phyloP scores from a whole-genome alignment of 805 yeast species.

The Suhomyces vadensis region DNA sequence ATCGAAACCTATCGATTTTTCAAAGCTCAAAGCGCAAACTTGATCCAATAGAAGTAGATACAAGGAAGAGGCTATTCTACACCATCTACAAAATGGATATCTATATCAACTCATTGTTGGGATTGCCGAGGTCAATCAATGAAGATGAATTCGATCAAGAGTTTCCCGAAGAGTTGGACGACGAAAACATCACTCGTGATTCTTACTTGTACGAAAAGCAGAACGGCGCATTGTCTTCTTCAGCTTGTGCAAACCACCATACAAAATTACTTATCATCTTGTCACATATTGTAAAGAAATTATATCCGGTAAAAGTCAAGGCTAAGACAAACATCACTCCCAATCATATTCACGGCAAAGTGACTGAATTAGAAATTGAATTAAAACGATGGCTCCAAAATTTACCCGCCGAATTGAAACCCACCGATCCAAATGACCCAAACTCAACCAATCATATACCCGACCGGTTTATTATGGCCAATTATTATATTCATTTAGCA shows the following conservation, averaged over 20 bases:
- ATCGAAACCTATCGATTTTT: slow-evolving; percentile 59
- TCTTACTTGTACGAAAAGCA: slow-evolving; percentile 51
- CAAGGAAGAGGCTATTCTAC: slow-evolving; percentile 83
- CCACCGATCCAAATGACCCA: slow-evolving; percentile 57
- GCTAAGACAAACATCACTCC: slow-evolving; percentile 22
- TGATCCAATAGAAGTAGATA: slow-evolving; percentile 79
- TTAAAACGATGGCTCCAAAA: slow-evolving; percentile 70
- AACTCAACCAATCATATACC: slow-evolving; percentile 34
- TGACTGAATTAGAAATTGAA: slow-evolving; percentile 65
- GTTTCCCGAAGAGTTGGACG: slow-evolving; percentile 81
- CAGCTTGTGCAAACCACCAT: slow-evolving; percentile 84
- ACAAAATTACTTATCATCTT: slow-evolving; percentile 71
- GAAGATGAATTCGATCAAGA: slow-evolving; percentile 87
- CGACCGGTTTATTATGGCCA: slow-evolving; percentile 66
- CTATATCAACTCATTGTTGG: slow-evolving; percentile 83
- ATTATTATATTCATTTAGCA: slow-evolving; percentile 68
- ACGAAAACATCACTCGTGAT: slow-evolving; percentile 75
- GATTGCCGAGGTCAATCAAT: slow-evolving; percentile 74
- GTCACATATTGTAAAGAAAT: slow-evolving; percentile 65
- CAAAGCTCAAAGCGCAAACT: slow-evolving; percentile 51
- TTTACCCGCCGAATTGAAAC: slow-evolving; percentile 70
- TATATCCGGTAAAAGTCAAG: slow-evolving; percentile 69
- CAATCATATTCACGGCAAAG: slow-evolving; percentile 44
- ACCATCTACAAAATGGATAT: slow-evolving; percentile 89
- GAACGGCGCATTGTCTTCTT: slow-evolving; percentile 59